phyloP scores from a whole-genome alignment of 495 filamentous ascomycete species.

The Glutinoglossum americanum region DNA sequence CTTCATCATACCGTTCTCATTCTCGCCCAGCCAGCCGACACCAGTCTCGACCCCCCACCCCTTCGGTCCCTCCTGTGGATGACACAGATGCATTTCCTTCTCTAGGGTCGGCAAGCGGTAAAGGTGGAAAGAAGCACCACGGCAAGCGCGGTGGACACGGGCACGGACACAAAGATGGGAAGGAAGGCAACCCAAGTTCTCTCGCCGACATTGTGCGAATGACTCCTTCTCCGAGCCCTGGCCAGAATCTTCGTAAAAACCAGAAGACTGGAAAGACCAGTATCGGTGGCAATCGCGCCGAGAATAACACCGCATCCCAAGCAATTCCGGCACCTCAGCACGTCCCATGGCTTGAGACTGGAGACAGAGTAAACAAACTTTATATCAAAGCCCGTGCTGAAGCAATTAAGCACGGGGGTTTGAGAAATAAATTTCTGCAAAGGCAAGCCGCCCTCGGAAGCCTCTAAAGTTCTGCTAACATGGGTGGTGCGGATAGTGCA shows the following conservation, averaged over 20 bases:
- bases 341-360: constrained; percentile 93
- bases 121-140: constrained; percentile 73
- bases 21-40: constrained; percentile 81
- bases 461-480: background rate
- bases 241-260: constrained; percentile 12
- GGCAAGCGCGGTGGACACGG: constrained; percentile 56
- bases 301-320: constrained; percentile 59
- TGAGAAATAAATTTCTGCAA: constrained; percentile 93
- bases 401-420: constrained; percentile 86
- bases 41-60: constrained; percentile 42
- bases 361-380: constrained; percentile 69
- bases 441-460: constrained; percentile 28
- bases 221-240: constrained; percentile 52
- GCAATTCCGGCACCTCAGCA: constrained; percentile 74
- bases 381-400: constrained; percentile 88
- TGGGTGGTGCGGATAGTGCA: constrained; percentile 30
- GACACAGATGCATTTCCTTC: constrained; percentile 93
- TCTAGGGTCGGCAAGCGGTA: constrained; percentile 59
- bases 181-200: constrained; percentile 47
- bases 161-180: constrained; percentile 35
- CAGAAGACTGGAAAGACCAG: constrained; percentile 29
- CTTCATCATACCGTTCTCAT: constrained; percentile 34
- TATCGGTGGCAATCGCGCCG: constrained; percentile 32
- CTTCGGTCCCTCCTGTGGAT: constrained; percentile 58
- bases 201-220: constrained; percentile 88